Evolutionary conservation across 83 land plant genomes (phyloP), one percentile per base, ranked within the genome.

Genomic region (Picea abies): DNA sequence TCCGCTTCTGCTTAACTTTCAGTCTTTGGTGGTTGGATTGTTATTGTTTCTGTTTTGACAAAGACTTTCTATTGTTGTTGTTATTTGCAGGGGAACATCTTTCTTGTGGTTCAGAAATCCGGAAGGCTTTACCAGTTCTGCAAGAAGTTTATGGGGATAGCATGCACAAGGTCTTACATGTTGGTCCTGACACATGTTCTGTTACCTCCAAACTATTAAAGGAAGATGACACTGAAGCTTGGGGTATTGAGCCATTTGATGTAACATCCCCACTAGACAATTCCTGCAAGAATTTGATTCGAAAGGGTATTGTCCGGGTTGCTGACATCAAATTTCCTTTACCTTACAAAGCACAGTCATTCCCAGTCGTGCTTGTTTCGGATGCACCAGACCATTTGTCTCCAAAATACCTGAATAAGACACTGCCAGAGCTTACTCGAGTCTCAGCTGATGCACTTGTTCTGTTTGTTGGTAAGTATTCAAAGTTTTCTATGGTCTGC

Each of bases 221-320:
- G 83, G 98, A 94, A 78, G 97, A 92, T 32, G 83, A 90, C 72
- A 85, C 86, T 58, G 93, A 95, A 83, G 98, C 92, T 16, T 95
- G 98, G 98, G 98, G 97, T 67, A 82, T 95, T 62, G 93, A 94
- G 66, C 98, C 98, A 22, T 94, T 90, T 84, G 91, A 91, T 63
- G 73, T 95, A 82, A 89, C 86, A 80, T 83, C 87, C 71, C 90
- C 88, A 63, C 29, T 29, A 29, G 29, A 29, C 29, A 29, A 29
- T 29, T 29, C 1, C 29, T 29, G 29, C 29, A 29, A 29, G 29
- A 29, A 29, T 29, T 29, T 29, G 29, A 29, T 29, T 29, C 29
- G 29, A 29, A 29, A 29, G 29, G 29, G 29, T 29, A 29, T 29
- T 29, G 29, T 29, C 0, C 29, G 29, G 29, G 29, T 29, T 29